These are phyloP conservation scores for Cercospora sojina DNA, from an alignment of 2,329 filamentous ascomycete genomes.

Conservation along the genomic window DNA sequence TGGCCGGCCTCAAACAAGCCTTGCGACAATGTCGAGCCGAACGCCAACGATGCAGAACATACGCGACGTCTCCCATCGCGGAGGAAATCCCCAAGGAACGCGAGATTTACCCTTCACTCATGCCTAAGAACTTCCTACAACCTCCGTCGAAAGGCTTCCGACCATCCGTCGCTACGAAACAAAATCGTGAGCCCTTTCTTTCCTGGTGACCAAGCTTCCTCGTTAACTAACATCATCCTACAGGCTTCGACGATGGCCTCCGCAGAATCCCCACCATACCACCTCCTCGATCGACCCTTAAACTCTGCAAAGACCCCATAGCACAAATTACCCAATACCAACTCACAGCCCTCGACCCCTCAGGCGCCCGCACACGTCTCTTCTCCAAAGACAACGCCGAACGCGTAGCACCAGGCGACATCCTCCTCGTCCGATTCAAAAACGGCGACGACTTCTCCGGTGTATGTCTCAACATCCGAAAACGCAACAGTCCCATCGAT, in stretches of 20 bases:
- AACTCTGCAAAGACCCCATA: slow-evolving; percentile 66
- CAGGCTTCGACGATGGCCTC: slow-evolving; percentile 35
- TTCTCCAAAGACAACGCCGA: slow-evolving; percentile 78
- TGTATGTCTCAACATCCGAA: slow-evolving; percentile 81
- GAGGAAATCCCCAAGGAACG: slow-evolving; percentile 43
- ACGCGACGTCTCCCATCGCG: slow-evolving; percentile 44
- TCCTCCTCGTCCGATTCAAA: slow-evolving; percentile 83
- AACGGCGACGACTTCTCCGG: slow-evolving; percentile 87
- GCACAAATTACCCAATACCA: slow-evolving; percentile 65
- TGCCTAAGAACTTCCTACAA: slow-evolving; percentile 31
- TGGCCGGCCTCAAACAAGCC: slow-evolving; percentile 67
- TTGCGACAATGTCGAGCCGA: slow-evolving; percentile 56
- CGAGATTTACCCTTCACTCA: slow-evolving; percentile 49
- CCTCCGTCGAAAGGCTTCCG: slow-evolving; percentile 33
- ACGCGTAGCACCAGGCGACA: slow-evolving; percentile 79
- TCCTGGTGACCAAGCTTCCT: neutral
- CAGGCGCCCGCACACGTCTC: slow-evolving; percentile 74
- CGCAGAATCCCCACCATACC: slow-evolving; percentile 42
- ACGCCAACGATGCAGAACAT: slow-evolving; percentile 33
- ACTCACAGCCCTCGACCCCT: slow-evolving; percentile 75
- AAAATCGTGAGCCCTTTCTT: slow-evolving; percentile 32
- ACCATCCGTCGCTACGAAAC: slow-evolving; percentile 36
- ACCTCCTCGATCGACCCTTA: slow-evolving; percentile 56
- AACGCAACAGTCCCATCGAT: slow-evolving; percentile 70
- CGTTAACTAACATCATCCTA: neutral